These are phyloP conservation scores for Spongospora subterranea DNA, from an alignment of 208 protist species.

Conservation along the genomic window DNA sequence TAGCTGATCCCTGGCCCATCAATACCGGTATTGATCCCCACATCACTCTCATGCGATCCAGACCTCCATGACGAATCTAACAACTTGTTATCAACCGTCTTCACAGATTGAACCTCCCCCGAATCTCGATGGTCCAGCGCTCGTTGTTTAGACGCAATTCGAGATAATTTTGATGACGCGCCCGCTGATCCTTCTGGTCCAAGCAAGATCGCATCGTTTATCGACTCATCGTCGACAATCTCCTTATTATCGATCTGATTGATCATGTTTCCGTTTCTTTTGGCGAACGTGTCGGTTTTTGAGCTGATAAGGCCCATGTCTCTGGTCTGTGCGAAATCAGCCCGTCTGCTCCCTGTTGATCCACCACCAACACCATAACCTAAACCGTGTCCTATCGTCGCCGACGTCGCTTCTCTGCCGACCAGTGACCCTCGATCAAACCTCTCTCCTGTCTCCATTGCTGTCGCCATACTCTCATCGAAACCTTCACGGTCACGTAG, in stretches of 20 bases:
- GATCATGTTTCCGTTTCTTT: neutral
- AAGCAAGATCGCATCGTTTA: neutral
- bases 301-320: neutral
- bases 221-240: neutral
- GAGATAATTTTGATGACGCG: neutral
- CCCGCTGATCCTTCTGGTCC: neutral
- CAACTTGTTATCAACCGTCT: neutral
- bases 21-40: neutral
- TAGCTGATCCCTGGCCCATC: neutral
- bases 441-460: neutral
- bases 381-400: neutral
- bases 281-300: neutral
- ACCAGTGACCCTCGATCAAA: neutral
- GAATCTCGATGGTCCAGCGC: neutral
- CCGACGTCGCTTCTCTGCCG: neutral
- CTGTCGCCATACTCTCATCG: neutral
- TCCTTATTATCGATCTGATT: neutral
- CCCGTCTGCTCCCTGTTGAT: neutral
- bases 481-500: neutral
- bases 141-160: neutral
- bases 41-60: neutral
- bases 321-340: neutral
- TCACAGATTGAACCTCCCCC: neutral
- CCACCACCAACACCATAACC: neutral
- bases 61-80: neutral